Evolutionary conservation across 768 basidiomycete species (phyloP).

Genomic region (Mycena alexandri): DNA sequence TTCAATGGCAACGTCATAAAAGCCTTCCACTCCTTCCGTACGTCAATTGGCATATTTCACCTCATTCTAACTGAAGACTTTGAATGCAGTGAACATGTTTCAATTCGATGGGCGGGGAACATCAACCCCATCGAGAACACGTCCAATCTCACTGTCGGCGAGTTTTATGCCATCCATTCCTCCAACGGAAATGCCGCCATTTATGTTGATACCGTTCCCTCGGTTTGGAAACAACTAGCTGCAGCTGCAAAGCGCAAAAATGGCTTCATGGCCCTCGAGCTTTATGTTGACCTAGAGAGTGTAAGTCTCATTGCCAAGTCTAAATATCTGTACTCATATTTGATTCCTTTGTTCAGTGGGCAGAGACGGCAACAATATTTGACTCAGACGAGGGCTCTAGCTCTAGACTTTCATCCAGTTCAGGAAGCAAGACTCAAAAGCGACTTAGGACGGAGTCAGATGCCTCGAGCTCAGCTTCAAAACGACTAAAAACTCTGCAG

Average conservation of each 20-base stretch:
- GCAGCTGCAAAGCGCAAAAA: not conserved
- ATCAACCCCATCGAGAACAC: not conserved
- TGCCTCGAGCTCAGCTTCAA: not conserved
- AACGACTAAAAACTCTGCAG: not conserved
- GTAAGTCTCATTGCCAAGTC: not conserved
- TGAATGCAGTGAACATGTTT: slow-evolving; percentile 1
- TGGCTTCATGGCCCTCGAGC: slow-evolving; percentile 8
- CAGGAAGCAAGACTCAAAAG: not conserved
- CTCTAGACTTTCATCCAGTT: not conserved
- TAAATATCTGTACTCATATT: not conserved
- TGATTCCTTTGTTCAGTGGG: not conserved
- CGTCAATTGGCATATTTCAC: not conserved
- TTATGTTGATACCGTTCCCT: not conserved
- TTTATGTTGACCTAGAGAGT: slow-evolving; percentile 1
- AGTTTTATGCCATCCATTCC: slow-evolving; percentile 1
- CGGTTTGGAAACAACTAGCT: slow-evolving; percentile 5
- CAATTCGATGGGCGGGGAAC: not conserved
- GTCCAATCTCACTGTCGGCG: slow-evolving; percentile 1
- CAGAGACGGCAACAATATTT: not conserved
- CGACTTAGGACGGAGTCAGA: not conserved
- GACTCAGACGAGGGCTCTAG: not conserved
- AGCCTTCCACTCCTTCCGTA: slow-evolving; percentile 7
- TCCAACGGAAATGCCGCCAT: slow-evolving; percentile 4
- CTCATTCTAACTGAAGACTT: too few species aligned
- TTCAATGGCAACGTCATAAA: not conserved